Evolutionary conservation across 306 rosid genomes (phyloP).

Genomic region (Arachis hypogaea): DNA sequence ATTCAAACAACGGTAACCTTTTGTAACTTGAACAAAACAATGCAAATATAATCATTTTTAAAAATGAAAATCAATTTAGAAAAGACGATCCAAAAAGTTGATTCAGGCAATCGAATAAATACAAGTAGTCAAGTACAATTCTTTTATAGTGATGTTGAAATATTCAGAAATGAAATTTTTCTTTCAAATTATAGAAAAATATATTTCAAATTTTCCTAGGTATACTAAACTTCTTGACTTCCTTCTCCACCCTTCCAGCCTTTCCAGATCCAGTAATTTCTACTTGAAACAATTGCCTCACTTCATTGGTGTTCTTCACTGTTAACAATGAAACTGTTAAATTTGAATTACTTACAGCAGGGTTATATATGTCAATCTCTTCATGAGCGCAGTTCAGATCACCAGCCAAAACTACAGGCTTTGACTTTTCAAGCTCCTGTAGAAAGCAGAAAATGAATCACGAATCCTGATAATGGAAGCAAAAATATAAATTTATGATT

Average conservation of each 20-base stretch:
- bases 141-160: neutral
- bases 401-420: conserved; percentile 93
- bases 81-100: neutral
- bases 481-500: conserved; percentile 5
- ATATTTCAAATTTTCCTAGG: conserved; percentile 12
- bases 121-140: neutral
- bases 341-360: conserved; percentile 69
- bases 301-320: neutral
- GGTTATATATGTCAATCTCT: conserved; percentile 92
- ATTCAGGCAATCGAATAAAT: neutral
- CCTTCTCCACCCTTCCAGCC: neutral
- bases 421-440: conserved; percentile 92
- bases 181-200: neutral
- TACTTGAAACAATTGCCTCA: conserved; percentile 15
- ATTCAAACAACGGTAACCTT: neutral
- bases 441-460: conserved; percentile 40
- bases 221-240: conserved; percentile 10
- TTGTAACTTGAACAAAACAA: neutral
- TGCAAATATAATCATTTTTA: neutral
- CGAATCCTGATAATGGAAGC: conserved; percentile 6
- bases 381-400: conserved; percentile 96
- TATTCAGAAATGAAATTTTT: neutral
- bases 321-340: conserved; percentile 28
- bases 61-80: neutral
- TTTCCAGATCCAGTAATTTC: conserved; percentile 24